Base-by-base conservation (phyloP, 2,329 filamentous ascomycete genomes). In the Colletotrichum orchidophilum region DNA sequence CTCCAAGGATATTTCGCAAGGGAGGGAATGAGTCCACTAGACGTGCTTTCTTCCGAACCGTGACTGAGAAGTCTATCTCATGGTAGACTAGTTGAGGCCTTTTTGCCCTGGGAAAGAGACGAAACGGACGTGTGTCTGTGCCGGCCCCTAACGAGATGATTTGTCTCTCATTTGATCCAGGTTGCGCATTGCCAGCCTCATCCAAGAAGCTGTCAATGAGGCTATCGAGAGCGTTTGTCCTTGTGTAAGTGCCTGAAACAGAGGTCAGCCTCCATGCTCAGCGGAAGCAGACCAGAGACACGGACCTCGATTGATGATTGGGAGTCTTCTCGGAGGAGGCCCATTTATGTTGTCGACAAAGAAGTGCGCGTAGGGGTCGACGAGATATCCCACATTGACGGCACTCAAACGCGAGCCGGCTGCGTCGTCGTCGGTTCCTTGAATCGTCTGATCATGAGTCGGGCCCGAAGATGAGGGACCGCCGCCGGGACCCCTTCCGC, bases 71-170 rank as follows among this genome's bases (percentile, higher is more conserved):
- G 81, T 99, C 96, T 67, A 99, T 85, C 80, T 99, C 96, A 80
- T 98, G 95, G 80, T 98, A 99, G 69, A 92, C 80, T 21, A 97
- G 80, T 13, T 81, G 77, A 15, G 76, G 67, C 5, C 77, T 73
- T 7, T 71, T 63, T 0, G 83, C 79, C 18, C 83, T 79, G 9
- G 88, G 81, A 70, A 93, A 87, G 1, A 98, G 83, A 24, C 94
- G 91, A 77, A 98, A 95, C 71, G 91, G 92, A 18, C 96, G 90
- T 7, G 96, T 98, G 79, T 99, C 96, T 12, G 95, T 97, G 27
- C 96, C 96, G 18, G 96, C 96, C 33, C 96, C 96, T 1, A 99
- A 88, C 0, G 95, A 98, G 72, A 99, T 88, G 71, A 99, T 94
- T 79, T 99, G 96, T 73, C 89, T 90, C 54, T 82, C 72, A 21